Base-by-base conservation (phyloP, 2,329 filamentous ascomycete genomes). In the Diaporthe capsici region DNA sequence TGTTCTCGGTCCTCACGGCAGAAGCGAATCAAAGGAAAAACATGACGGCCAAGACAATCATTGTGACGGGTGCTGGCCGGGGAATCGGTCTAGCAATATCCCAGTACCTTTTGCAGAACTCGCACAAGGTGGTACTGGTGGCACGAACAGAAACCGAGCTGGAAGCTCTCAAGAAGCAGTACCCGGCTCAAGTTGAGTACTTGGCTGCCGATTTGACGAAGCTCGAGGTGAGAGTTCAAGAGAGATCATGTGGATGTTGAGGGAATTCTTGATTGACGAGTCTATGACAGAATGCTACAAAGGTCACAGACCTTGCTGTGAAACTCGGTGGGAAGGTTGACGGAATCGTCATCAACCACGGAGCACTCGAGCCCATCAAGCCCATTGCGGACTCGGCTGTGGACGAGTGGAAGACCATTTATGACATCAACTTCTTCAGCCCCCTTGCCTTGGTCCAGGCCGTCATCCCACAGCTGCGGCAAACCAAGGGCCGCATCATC, bases 371-470 rank as follows among this genome's bases (percentile, higher is more conserved):
- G n/a, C 94, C 95, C 1, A 92, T 97, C 57, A 91, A 90, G 70
- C 91, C 90, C 75, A 86, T 98, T 60, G 91, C 86, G 4, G 90
- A 96, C 73, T 88, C 89, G 22, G 90, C 90, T n/a, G 81, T 92
- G 0, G 91, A 94, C 51, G 92, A 94, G 76, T 98, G 96, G 94
- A 93, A 92, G 80, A 84, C 86, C 2, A 87, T 90, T 12, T 98
- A 95, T 84, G 93, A 98, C 79, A 87, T 95, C 77, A 98, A 98
- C 82, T 92, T 98, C 79, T 95, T 98, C 82, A 96, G 95, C 79
- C 92, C 92, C 39, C 86, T 98, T 60, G 92, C 92, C 47, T 87
- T 98, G 84, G 94, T 93, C 75, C 91, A 94, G 85, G 91, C 93
- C 25, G 90, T 92, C 2, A 87, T 98, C 22, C 90, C 91, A 1